These are phyloP conservation scores for Botrytis squamosa DNA, from an alignment of 2,329 filamentous ascomycete genomes.

Conservation along the genomic window DNA sequence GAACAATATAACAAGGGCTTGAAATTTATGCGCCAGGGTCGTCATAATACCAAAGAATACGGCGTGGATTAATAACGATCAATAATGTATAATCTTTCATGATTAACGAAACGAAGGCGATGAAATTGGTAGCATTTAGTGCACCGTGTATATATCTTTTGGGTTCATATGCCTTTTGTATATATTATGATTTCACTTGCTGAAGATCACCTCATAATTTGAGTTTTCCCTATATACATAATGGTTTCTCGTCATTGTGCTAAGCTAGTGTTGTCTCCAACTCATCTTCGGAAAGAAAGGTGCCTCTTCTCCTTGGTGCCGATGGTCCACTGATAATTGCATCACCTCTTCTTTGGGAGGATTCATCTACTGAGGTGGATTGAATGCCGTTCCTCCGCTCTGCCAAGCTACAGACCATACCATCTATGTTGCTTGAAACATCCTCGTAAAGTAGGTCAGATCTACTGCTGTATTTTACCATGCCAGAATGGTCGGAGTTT, in stretches of 20 bases:
- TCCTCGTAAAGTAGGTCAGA: slow-evolving; percentile 1
- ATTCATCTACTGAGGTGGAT: not conserved
- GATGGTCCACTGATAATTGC: not conserved
- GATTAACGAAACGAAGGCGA: not conserved
- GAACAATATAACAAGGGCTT: not conserved
- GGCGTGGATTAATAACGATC: not conserved
- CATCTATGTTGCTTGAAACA: slow-evolving; percentile 9
- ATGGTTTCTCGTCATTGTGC: not conserved
- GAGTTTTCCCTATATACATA: too few species aligned
- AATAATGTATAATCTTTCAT: not conserved
- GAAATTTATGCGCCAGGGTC: not conserved
- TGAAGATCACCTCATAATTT: not conserved
- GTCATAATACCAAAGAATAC: slow-evolving; percentile 9
- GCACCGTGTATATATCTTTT: not conserved
- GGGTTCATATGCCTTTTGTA: not conserved
- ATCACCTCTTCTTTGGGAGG: not conserved
- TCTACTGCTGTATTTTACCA: slow-evolving; percentile 17
- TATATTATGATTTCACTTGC: not conserved
- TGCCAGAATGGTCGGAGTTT: slow-evolving; percentile 16
- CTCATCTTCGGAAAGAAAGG: not conserved
- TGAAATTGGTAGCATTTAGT: too few species aligned
- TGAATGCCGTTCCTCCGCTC: not conserved
- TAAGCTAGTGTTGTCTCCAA: not conserved
- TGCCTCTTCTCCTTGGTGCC: not conserved
- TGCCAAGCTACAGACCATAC: slow-evolving; percentile 1